Conservation (phyloP, 768 basidiomycete species). For the Naganishia vishniacii region DNA sequence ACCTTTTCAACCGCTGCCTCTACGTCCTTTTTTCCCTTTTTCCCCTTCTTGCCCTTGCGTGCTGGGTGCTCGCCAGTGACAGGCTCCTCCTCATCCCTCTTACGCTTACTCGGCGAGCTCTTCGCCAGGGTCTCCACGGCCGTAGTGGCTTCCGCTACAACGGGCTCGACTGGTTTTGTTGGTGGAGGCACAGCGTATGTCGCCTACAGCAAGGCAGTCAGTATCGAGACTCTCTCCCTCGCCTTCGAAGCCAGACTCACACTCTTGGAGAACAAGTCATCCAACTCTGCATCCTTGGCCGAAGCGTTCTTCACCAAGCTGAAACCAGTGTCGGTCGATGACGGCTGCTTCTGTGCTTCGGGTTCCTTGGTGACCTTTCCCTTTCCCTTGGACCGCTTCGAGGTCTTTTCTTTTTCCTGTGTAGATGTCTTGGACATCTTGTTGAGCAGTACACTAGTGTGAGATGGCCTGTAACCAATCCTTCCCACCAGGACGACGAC, state of each 20-base stretch:
- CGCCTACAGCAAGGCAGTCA: neutral
- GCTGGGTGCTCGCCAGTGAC: neutral
- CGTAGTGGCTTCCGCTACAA: slow-evolving; percentile 24
- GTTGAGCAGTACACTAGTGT: neutral
- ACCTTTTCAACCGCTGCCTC: slow-evolving; percentile 14
- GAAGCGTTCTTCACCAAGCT: slow-evolving; percentile 12
- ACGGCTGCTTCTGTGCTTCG: neutral
- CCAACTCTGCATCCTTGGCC: slow-evolving; percentile 57
- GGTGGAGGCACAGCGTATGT: slow-evolving; percentile 10
- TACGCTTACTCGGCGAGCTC: slow-evolving; percentile 21
- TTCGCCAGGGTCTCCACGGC: slow-evolving; percentile 13
- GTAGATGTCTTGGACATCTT: slow-evolving; percentile 7
- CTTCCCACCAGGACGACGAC: no score
- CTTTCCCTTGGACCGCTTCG: slow-evolving; percentile 19
- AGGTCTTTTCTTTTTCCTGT: neutral
- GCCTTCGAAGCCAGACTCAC: slow-evolving; percentile 46
- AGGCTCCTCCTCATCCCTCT: slow-evolving; percentile 31
- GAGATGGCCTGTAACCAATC: neutral
- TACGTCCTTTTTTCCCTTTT: slow-evolving; percentile 21
- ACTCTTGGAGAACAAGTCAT: slow-evolving; percentile 59
- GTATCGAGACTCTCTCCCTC: neutral
- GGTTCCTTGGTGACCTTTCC: slow-evolving; percentile 17
- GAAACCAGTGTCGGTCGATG: neutral
- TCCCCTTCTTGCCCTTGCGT: slow-evolving; percentile 19
- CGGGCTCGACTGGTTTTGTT: slow-evolving; percentile 19